Percentiles rank a stretch among this genome's conserved stretches.
Conservation (phyloP, 805 yeast species). For the Nakazawaea ernobii region DNA sequence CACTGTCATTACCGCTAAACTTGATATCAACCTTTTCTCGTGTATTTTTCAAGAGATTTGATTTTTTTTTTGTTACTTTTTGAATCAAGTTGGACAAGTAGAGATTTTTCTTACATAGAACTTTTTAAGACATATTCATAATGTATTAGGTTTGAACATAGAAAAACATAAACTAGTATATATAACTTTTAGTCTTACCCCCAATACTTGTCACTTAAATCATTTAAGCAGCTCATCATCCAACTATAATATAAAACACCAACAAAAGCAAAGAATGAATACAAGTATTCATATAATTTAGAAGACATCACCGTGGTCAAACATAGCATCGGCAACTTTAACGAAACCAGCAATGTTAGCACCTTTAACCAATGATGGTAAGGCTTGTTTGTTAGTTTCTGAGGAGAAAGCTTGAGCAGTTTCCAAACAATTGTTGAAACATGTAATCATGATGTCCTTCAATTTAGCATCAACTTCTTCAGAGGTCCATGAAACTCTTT, state of each 20-base stretch:
- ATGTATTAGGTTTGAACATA: background rate
- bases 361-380: slow-evolving; percentile 97
- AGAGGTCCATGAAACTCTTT: slow-evolving; percentile 82
- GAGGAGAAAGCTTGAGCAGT: slow-evolving; percentile 79
- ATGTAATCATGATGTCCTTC: slow-evolving; percentile 86
- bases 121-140: background rate
- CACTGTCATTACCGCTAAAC: background rate
- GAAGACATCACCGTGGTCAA: slow-evolving; percentile 85
- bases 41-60: too few species aligned
- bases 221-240: background rate
- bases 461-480: slow-evolving; percentile 91
- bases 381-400: slow-evolving; percentile 55
- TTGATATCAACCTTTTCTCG: too few species aligned
- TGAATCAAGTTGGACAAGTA: too few species aligned
- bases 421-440: slow-evolving; percentile 88
- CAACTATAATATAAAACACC: background rate
- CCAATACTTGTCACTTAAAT: background rate
- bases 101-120: too few species aligned
- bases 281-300: slow-evolving; percentile 16
- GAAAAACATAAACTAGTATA: background rate
- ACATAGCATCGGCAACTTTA: slow-evolving; percentile 98
- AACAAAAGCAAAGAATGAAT: background rate
- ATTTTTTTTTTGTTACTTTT: background rate
- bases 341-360: slow-evolving; percentile 99
- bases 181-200: background rate